Evolutionary conservation across 2,329 filamentous ascomycete species (phyloP), one percentile per base, ranked within the genome.

Genomic region (Aspergillus chevalieri): DNA sequence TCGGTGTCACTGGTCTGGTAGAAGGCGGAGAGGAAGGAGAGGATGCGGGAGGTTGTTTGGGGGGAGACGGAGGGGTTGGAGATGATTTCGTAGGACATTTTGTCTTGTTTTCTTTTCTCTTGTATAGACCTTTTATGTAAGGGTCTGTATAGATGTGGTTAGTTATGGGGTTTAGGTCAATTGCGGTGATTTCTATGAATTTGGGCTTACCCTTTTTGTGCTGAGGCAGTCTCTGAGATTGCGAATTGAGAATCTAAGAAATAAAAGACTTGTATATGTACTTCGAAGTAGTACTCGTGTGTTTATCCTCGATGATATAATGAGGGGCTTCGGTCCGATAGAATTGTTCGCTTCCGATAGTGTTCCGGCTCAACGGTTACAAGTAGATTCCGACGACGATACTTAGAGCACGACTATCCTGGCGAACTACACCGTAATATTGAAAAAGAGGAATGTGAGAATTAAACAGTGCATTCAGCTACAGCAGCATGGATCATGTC

Each of bases 1-100:
- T 69, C 67, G 12, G 58, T 62, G 53, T 70, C 67, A 55, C 66
- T 70, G 43, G 56, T 65, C 36, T 54, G 49, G 57, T 69, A 70
- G 60, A 70, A 70, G 51, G 62, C 58, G 49, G 66, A 57, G 55
- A 70, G 56, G 51, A 70, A 69, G 42, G 59, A 52, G 48, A 64
- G 51, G 43, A 68, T 55, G 30, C 56, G 56, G 22, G 53, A 43
- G 22, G 53, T 58, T 45, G 52, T 60, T 21, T 58, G 47, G 3
- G 65, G 63, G 46, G 60, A 56, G 46, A 63, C 57, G 34, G 59
- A 15, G 9, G 50, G 45, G 49, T 62, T 52, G 49, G 58, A 57
- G 48, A 60, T 45, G 43, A 68, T 68, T 46, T 57, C 49, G 59
- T 69, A 69, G 34, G 64, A 56, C 66, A 69, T 69, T 55, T 43